These are phyloP conservation scores for Diplodia intermedia DNA, from an alignment of 2,329 filamentous ascomycete species.

Conservation along the genomic window DNA sequence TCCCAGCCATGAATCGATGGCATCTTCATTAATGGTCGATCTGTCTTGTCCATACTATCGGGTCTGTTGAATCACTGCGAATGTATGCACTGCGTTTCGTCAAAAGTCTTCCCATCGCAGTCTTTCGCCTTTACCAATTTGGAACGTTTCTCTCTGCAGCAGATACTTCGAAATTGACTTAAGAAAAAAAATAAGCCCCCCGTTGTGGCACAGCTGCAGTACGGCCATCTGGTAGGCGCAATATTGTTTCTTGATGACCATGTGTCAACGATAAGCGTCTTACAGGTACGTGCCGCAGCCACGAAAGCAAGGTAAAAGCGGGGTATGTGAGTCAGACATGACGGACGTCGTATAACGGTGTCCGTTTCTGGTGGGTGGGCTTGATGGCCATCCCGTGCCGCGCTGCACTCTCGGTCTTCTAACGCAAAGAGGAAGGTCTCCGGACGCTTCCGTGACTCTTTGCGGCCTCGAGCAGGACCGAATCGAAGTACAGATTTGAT, in stretches of 20 bases:
- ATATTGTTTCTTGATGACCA: neutral
- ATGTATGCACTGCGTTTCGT: neutral
- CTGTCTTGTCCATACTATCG: neutral
- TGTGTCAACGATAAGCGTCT: neutral
- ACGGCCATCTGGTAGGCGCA: no score
- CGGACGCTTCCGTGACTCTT: conserved; percentile 6
- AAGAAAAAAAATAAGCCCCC: no score
- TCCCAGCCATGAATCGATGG: neutral
- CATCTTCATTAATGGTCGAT: neutral
- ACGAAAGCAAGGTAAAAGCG: conserved; percentile 6
- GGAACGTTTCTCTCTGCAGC: no score
- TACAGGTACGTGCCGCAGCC: conserved; percentile 1
- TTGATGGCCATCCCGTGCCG: neutral
- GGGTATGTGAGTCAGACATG: conserved; percentile 24
- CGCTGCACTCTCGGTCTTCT: neutral
- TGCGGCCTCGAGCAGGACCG: neutral
- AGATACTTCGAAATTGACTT: no score
- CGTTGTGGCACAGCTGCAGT: no score
- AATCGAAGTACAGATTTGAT: neutral
- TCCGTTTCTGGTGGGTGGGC: neutral
- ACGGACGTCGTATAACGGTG: neutral
- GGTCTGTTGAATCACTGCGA: neutral
- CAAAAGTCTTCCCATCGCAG: neutral
- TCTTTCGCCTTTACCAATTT: no score
- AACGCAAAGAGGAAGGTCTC: conserved; percentile 8